Base-by-base conservation (phyloP, 2,329 filamentous ascomycete species). In the Colletotrichum sp. region DNA sequence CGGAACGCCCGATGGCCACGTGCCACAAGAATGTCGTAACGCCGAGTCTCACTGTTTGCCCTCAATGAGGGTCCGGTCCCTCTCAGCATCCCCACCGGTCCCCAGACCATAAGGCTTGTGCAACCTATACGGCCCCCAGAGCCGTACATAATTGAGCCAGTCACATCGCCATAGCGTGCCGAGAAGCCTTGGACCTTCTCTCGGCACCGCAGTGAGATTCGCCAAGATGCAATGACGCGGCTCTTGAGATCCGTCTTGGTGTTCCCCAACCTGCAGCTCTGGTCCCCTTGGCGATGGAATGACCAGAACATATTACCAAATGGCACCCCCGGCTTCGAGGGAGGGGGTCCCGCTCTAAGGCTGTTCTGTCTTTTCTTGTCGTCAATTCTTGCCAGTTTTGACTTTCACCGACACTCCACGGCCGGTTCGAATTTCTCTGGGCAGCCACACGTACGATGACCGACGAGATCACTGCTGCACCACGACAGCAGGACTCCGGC, bases 391-490 rank as follows among this genome's bases (percentile, higher is more conserved):
- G 57, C 70, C 57, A 34, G 28, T 68, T 49, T 34, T 28, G 24
- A 44, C 44, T 15, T 59, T 30, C 68, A 66, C 57, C 44, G 57
- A 72, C 30, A 34, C 28, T 39, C 57, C 44, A 52, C 6, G 15
- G 55, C 44, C 44, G 36, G n/a, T 26, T 66, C 18, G 28, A 72
- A 28, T 39, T 55, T n/a, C 26, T 18, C n/a, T 30, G 32, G 69
- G 28, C 18, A 52, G 44, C 32, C 39, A 36, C 24, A 49, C 16
- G 44, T 32, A 65, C 64, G 21, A 76, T 73, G 73, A 18, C 64
- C 26, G 92, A 89, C 26, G 90, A 92, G n/a, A 92, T 93, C 3
- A 90, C 92, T 60, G 21, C 65, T 32, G 88, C 92, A 18, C 87
- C 85, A 52, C 81, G 84, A n/a, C 87, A 86, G 65, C 87, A 88